Conservation (phyloP, 2,329 filamentous ascomycete species). For the Sporothrix brunneoviolacea region DNA sequence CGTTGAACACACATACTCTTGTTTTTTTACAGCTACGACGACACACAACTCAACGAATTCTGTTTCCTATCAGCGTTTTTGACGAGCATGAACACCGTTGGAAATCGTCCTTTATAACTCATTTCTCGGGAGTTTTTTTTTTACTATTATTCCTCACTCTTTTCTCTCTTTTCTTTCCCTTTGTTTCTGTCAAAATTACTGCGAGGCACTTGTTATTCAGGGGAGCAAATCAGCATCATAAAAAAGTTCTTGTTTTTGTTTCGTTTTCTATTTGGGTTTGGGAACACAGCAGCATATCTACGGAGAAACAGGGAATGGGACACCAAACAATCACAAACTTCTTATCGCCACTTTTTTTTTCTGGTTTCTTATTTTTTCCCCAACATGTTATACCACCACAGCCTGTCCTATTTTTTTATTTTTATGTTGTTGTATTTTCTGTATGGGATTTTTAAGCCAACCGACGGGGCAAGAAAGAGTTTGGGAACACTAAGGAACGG, state of each 20-base stretch:
- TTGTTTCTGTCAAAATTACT: neutral
- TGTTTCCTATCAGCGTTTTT: neutral
- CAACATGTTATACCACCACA: no score
- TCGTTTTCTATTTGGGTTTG: neutral
- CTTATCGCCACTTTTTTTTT: neutral
- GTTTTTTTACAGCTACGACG: neutral
- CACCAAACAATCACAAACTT: neutral
- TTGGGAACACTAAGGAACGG: no score
- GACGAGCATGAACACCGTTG: neutral
- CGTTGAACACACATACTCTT: neutral
- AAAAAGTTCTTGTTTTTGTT: constrained; percentile 11
- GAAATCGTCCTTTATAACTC: neutral
- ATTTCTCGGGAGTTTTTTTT: neutral
- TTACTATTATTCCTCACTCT: constrained; percentile 6
- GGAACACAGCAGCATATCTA: neutral
- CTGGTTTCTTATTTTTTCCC: no score
- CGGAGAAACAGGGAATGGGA: no score
- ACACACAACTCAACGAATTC: no score
- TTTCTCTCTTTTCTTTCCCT: neutral
- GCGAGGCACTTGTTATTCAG: neutral
- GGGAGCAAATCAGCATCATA: constrained; percentile 6
- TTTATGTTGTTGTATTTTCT: neutral
- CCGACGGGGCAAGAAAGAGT: no score
- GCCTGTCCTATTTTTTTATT: neutral
- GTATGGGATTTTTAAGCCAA: neutral